These are phyloP conservation scores for Ophiostoma piceae DNA, from an alignment of 2,329 filamentous ascomycete genomes.

Conservation along the genomic window DNA sequence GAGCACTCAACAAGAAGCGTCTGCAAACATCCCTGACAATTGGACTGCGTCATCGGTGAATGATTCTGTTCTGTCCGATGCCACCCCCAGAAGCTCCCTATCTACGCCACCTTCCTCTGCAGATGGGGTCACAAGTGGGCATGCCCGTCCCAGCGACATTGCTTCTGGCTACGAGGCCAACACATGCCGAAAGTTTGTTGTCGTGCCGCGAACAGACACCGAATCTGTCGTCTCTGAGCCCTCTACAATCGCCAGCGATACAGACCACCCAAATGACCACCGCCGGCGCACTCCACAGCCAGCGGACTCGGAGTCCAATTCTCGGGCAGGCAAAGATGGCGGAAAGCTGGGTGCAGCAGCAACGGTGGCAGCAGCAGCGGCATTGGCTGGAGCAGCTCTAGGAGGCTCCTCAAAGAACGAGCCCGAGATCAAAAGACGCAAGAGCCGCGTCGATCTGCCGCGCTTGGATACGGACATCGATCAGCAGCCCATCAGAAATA, in stretches of 20 bases:
- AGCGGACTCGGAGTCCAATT: background rate
- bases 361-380: slow-evolving; percentile 1
- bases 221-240: slow-evolving; percentile 25
- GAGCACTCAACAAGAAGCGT: background rate
- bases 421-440: slow-evolving; percentile 31
- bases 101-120: background rate
- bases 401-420: background rate
- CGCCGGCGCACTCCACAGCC: background rate
- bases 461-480: slow-evolving; percentile 42
- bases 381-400: background rate
- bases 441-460: slow-evolving; percentile 41
- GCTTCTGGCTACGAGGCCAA: slow-evolving; percentile 38
- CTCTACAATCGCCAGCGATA: slow-evolving; percentile 10
- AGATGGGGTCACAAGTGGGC: background rate
- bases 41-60: background rate
- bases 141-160: background rate
- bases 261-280: background rate
- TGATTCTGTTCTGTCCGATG: slow-evolving; percentile 21
- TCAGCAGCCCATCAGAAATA: slow-evolving; percentile 30
- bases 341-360: slow-evolving; percentile 17
- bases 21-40: background rate
- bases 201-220: slow-evolving; percentile 27
- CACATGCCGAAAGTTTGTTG: slow-evolving; percentile 38
- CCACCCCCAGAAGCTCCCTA: background rate
- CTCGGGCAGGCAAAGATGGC: background rate